These are phyloP conservation scores for Xerocomellus amylosporus DNA, from an alignment of 768 basidiomycete genomes.

Conservation along the genomic window DNA sequence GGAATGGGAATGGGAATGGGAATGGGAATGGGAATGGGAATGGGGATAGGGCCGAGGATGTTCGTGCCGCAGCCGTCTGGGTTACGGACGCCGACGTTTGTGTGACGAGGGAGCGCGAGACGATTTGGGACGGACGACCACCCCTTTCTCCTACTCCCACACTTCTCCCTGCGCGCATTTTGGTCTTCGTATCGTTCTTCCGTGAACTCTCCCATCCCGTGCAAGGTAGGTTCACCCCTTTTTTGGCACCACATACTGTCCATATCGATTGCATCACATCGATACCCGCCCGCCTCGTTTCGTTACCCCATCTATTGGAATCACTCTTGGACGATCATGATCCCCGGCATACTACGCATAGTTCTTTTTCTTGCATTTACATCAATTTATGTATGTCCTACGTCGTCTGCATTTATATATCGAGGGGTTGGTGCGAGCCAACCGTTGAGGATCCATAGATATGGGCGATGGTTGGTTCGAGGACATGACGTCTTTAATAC, in stretches of 20 bases:
- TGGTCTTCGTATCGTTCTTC: background rate
- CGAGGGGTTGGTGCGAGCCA: background rate
- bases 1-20: background rate
- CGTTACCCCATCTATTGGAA: background rate
- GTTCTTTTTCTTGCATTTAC: background rate
- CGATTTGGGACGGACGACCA: background rate
- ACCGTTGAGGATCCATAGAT: too few relatives aligned
- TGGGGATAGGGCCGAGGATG: constrained; percentile 12
- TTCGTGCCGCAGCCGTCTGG: constrained; percentile 29
- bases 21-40: background rate
- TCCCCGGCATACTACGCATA: background rate
- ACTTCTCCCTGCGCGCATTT: background rate
- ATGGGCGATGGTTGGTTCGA: too few relatives aligned
- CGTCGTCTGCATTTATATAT: background rate
- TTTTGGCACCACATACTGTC: background rate
- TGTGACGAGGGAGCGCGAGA: constrained; percentile 4
- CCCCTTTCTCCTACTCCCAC: background rate
- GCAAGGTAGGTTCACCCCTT: background rate
- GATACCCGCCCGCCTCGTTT: background rate
- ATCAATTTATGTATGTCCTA: background rate
- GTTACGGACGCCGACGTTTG: constrained; percentile 26
- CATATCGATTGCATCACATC: background rate
- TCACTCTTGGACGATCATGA: background rate
- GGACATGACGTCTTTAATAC: too few relatives aligned
- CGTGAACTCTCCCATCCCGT: too few relatives aligned